phyloP scores from a whole-genome alignment of 345 rosid species.

The Ceriops zippeliana region DNA sequence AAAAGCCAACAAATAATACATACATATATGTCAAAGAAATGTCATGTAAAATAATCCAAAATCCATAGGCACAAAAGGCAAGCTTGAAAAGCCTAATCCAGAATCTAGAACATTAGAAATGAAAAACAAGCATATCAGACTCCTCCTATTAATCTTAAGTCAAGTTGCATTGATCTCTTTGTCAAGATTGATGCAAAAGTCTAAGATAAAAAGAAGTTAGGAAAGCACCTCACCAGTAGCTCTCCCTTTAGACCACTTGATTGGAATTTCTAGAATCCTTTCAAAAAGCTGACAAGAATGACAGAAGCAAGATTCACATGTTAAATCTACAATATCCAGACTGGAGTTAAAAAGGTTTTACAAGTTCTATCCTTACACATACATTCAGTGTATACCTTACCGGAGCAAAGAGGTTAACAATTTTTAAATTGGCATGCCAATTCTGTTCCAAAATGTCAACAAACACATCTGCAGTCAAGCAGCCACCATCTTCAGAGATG shows the following conservation, averaged over 20 bases:
- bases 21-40: too few species aligned
- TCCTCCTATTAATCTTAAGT: not conserved
- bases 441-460: constrained; percentile 76
- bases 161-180: not conserved
- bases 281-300: constrained; percentile 69
- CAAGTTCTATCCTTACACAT: constrained; percentile 5
- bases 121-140: too few species aligned
- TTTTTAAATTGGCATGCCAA: constrained; percentile 89
- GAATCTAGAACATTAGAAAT: too few species aligned
- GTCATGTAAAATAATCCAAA: too few species aligned
- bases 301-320: constrained; percentile 13
- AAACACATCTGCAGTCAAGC: constrained; percentile 86
- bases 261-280: constrained; percentile 84
- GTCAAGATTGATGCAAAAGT: too few species aligned
- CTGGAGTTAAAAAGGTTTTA: not conserved
- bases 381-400: constrained; percentile 46
- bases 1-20: too few species aligned
- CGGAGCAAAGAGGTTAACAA: constrained; percentile 85
- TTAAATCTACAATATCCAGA: constrained; percentile 1
- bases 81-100: too few species aligned
- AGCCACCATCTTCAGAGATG: constrained; percentile 83
- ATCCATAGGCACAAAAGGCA: too few species aligned
- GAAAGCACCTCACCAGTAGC: constrained; percentile 99
- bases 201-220: constrained; percentile 35
- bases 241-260: constrained; percentile 87